Evolutionary conservation across 2,329 filamentous ascomycete species (phyloP).

Genomic region (Lizonia empirigonia): DNA sequence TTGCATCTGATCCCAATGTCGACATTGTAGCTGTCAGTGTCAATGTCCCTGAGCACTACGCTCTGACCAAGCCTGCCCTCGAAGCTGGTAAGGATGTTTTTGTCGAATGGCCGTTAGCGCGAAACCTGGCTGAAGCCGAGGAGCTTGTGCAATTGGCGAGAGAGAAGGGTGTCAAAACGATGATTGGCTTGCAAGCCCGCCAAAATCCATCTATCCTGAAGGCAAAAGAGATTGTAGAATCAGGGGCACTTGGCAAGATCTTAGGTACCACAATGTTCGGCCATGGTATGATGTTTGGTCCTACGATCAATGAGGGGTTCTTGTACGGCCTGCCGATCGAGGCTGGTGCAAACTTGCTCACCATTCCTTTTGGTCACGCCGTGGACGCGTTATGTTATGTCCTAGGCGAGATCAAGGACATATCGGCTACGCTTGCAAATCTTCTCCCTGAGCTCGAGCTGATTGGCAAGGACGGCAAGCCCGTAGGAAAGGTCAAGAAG

Average conservation of each 20-base stretch:
- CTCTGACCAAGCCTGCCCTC: slow-evolving; percentile 51
- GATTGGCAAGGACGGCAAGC: slow-evolving; percentile 27
- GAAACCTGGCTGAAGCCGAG: slow-evolving; percentile 50
- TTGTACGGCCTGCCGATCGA: slow-evolving; percentile 58
- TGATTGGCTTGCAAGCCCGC: slow-evolving; percentile 57
- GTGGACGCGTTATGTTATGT: slow-evolving; percentile 41
- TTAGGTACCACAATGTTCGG: slow-evolving; percentile 42
- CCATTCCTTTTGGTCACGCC: slow-evolving; percentile 49
- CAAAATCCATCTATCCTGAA: slow-evolving; percentile 50
- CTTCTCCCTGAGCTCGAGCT: slow-evolving; percentile 26
- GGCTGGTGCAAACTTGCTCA: slow-evolving; percentile 52
- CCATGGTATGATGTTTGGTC: slow-evolving; percentile 31
- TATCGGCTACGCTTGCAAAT: slow-evolving; percentile 37
- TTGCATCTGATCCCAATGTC: slow-evolving; percentile 55
- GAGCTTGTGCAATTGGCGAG: slow-evolving; percentile 52
- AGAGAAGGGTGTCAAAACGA: slow-evolving; percentile 50
- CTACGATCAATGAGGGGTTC: slow-evolving; percentile 29
- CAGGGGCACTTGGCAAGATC: slow-evolving; percentile 54
- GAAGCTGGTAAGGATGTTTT: slow-evolving; percentile 52
- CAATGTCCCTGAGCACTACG: slow-evolving; percentile 52
- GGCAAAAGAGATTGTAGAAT: slow-evolving; percentile 51
- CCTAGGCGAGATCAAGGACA: slow-evolving; percentile 33
- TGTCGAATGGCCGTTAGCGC: slow-evolving; percentile 58
- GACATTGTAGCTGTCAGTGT: slow-evolving; percentile 57
- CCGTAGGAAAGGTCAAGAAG: slow-evolving; percentile 26